A percentile compares a stretch with the other conserved stretches of the same genome.
Evolutionary conservation across 208 protist genomes (phyloP).

Genomic region (Balamuthia mandrillaris): DNA sequence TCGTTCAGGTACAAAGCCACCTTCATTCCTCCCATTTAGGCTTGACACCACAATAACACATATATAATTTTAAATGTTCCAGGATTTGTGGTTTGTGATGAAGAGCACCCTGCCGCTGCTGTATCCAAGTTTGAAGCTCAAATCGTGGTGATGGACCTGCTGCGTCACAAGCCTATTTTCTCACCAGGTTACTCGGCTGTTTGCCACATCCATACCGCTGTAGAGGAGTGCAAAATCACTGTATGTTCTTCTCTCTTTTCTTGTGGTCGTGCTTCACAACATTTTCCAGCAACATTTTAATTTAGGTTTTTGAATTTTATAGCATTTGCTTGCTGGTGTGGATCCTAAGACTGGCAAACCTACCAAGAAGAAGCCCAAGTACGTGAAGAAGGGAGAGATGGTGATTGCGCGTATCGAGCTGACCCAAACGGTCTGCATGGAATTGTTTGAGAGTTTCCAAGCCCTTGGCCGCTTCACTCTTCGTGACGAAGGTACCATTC

Average conservation of each 20-base stretch:
- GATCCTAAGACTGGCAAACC: constrained; percentile 87
- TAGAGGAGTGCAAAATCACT: constrained; percentile 80
- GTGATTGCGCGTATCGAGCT: constrained; percentile 85
- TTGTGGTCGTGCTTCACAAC: constrained; percentile 27
- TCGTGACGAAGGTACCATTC: constrained; percentile 78
- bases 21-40: too few relatives aligned
- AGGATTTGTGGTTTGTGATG: constrained; percentile 24
- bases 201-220: constrained; percentile 88
- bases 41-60: too few relatives aligned
- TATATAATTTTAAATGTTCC: too few relatives aligned
- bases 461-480: constrained; percentile 94
- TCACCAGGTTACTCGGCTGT: constrained; percentile 87
- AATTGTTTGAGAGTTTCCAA: constrained; percentile 87
- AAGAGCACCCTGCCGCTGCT: constrained; percentile 48
- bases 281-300: not conserved
- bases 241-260: constrained; percentile 32
- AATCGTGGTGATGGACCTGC: constrained; percentile 77
- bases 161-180: constrained; percentile 92
- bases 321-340: constrained; percentile 83
- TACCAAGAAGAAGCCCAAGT: constrained; percentile 86
- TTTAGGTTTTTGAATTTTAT: constrained; percentile 57
- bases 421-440: constrained; percentile 81
- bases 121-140: constrained; percentile 89
- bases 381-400: constrained; percentile 83
- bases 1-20: not conserved